Evolutionary conservation across 768 basidiomycete species (phyloP).

Genomic region (Mycena pura): DNA sequence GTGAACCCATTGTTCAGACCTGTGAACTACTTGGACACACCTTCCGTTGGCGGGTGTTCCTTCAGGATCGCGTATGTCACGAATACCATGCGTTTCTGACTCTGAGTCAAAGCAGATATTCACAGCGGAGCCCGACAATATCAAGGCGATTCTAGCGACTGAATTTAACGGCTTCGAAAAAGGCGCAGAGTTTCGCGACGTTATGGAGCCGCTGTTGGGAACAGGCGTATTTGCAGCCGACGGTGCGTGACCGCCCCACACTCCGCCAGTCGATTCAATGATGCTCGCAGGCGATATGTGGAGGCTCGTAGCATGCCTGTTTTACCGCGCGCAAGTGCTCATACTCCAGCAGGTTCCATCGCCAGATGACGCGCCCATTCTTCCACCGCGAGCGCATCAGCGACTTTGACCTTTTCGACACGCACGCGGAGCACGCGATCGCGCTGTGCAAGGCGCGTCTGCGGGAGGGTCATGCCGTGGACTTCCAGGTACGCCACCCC

Average conservation of each 20-base stretch:
- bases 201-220: constrained; percentile 49
- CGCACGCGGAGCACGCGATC: constrained; percentile 59
- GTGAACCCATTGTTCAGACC: not conserved
- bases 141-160: constrained; percentile 56
- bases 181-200: constrained; percentile 33
- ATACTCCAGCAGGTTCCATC: constrained; percentile 55
- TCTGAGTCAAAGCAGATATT: constrained; percentile 42
- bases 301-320: constrained; percentile 54
- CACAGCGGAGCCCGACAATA: constrained; percentile 53
- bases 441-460: constrained; percentile 51
- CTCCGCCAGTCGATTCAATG: too few species aligned
- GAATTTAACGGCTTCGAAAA: constrained; percentile 55
- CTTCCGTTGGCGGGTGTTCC: constrained; percentile 3
- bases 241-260: too few species aligned
- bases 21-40: not conserved
- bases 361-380: constrained; percentile 73
- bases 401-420: constrained; percentile 68
- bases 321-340: not conserved
- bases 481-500: constrained; percentile 57
- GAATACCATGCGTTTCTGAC: not conserved
- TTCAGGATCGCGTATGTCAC: constrained; percentile 9
- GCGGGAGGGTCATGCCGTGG: constrained; percentile 54
- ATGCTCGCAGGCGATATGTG: constrained; percentile 55
- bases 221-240: constrained; percentile 68
- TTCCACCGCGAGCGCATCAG: constrained; percentile 67